Conservation (phyloP, 2,329 filamentous ascomycete species). For the Colletotrichum truncatum region DNA sequence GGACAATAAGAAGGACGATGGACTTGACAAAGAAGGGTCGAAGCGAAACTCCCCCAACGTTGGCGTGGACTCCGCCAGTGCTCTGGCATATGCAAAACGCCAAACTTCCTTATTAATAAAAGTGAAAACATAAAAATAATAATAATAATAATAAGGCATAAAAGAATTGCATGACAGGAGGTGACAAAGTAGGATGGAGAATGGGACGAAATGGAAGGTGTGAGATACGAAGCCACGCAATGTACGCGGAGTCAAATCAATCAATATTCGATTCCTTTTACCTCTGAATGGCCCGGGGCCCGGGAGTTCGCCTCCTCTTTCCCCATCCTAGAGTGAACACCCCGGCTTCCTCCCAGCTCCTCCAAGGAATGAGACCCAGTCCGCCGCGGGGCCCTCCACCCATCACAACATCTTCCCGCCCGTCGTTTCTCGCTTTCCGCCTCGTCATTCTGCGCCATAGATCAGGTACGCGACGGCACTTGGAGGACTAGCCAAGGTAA, state of each 20-base stretch:
- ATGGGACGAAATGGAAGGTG: slow-evolving; percentile 3
- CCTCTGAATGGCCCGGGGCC: not conserved
- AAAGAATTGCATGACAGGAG: not conserved
- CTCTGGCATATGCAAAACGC: no score
- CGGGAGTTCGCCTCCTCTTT: not conserved
- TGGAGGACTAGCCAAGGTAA: not conserved
- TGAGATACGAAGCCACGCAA: slow-evolving; percentile 10
- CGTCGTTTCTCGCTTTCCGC: slow-evolving; percentile 4
- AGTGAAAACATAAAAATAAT: not conserved
- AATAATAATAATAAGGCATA: not conserved
- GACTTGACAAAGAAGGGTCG: not conserved
- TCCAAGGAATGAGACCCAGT: not conserved
- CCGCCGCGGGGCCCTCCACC: slow-evolving; percentile 9
- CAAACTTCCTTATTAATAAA: no score
- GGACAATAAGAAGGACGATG: not conserved
- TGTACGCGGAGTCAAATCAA: not conserved
- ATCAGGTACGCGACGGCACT: slow-evolving; percentile 11
- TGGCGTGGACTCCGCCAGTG: no score
- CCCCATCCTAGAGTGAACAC: not conserved
- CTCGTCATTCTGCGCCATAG: slow-evolving; percentile 1
- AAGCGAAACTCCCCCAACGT: no score
- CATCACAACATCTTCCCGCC: slow-evolving; percentile 9
- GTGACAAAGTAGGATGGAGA: not conserved
- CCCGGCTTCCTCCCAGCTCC: not conserved
- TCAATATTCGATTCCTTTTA: not conserved